phyloP scores from a whole-genome alignment of 2,329 filamentous ascomycete genomes.

The Ophiostoma perfectum region DNA sequence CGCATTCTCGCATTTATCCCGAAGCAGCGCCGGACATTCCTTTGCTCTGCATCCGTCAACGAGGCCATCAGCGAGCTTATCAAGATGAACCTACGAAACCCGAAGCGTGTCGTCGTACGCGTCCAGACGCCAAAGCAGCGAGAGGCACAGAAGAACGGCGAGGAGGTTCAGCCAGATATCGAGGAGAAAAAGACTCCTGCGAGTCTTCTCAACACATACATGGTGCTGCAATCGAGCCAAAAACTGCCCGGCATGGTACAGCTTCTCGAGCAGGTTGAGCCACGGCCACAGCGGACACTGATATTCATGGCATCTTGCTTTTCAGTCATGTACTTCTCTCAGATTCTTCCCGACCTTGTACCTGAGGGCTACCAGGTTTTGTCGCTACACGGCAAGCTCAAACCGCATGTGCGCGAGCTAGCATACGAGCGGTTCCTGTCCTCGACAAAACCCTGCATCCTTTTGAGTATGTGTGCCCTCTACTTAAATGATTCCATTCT shows the following conservation, averaged over 20 bases:
- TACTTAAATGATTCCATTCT: neutral
- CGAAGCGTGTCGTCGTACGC: constrained; percentile 89
- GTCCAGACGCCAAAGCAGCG: constrained; percentile 62
- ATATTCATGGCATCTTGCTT: constrained; percentile 92
- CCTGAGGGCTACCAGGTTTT: constrained; percentile 64
- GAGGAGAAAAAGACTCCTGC: constrained; percentile 86
- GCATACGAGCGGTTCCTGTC: constrained; percentile 79
- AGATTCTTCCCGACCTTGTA: constrained; percentile 68
- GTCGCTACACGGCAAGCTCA: constrained; percentile 87
- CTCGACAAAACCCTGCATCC: constrained; percentile 67
- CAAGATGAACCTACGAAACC: constrained; percentile 84
- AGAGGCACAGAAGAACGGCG: constrained; percentile 29
- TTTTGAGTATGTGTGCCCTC: constrained; percentile 52
- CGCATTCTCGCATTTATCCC: constrained; percentile 78
- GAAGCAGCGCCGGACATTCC: constrained; percentile 85
- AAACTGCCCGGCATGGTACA: constrained; percentile 71
- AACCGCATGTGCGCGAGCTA: constrained; percentile 77
- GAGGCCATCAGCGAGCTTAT: constrained; percentile 93
- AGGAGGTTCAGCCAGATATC: constrained; percentile 47
- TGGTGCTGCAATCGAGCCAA: constrained; percentile 67
- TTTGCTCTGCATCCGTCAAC: constrained; percentile 94
- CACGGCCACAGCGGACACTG: constrained; percentile 76
- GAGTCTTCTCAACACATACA: constrained; percentile 85
- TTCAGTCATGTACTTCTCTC: constrained; percentile 88
- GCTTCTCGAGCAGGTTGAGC: constrained; percentile 63